Evolutionary conservation across 1,284 basidiomycete species (phyloP), one percentile per base, ranked within the genome.

Genomic region (Naganishia sp.): DNA sequence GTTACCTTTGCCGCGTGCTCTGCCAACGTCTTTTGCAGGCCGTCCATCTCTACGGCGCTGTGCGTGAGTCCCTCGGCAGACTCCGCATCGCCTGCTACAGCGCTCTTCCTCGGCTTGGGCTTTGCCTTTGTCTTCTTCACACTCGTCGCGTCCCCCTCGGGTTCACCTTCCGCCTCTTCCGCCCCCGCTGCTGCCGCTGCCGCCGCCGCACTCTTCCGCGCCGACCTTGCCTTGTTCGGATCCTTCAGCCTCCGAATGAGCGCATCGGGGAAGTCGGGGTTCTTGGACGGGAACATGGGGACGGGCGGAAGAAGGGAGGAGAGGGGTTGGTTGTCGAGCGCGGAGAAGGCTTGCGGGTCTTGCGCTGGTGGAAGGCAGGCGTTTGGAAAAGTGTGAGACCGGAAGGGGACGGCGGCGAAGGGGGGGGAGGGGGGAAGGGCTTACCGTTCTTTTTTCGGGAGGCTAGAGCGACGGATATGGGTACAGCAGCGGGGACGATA

Each of bases 401-500:
- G 21, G 39, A 16, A 36, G 50, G 31, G 11, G 53, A 28, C 18
- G 23, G 42, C 18, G 21, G 50, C 31, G 23, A 3, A 21, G 21
- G 50, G 28, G 6, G 36, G 21, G 6, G 45, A 45, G 21, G 33
- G 21, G 3, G 54, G 33, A 1, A 5, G 21, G 36, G 48, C 67
- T 18, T 36, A 68, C 67, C 64, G 43, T 63, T 65, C 46, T 65
- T 63, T 18, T 65, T 57, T 48, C 67, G 43, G 3, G 57, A 36
- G n/a, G 67, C 67, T 18, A 68, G 48, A 1, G 67, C 67, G 16
- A 53, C 57, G 10, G 67, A 63, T 13, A 68, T 21, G 18, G 67
- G 63, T 1, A 68, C 67, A 1, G 67, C 60, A 16, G 50, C 42
- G 23, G 67, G 67, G 15, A 68, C 56, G 52, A 68, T 68, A 36